A percentile compares a stretch with the other conserved stretches of the same genome.
These are phyloP conservation scores for Neopestalotiopsis clavispora DNA, from an alignment of 2,329 filamentous ascomycete genomes.

Conservation along the genomic window DNA sequence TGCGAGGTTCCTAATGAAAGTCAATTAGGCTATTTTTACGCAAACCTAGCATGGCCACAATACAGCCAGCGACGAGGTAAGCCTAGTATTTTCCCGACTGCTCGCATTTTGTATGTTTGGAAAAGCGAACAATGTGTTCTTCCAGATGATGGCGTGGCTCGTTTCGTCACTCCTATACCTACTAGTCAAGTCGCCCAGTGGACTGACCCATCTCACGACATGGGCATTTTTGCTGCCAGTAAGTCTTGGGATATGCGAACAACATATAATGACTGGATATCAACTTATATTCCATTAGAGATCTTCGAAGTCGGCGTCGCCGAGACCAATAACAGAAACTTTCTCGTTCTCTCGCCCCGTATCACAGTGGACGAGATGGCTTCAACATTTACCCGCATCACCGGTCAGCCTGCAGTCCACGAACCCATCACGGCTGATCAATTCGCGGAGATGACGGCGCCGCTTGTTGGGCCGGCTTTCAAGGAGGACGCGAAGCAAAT, in stretches of 20 bases:
- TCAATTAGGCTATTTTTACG: background rate
- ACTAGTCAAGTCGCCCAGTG: background rate
- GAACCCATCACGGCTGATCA: background rate
- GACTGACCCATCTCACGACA: background rate
- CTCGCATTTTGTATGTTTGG: background rate
- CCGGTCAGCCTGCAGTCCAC: background rate
- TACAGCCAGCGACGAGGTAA: conserved; percentile 1
- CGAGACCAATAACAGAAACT: background rate
- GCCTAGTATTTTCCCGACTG: background rate
- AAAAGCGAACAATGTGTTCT: background rate
- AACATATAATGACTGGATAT: background rate
- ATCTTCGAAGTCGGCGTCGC: background rate
- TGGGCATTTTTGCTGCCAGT: conserved; percentile 2
- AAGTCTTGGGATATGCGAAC: background rate
- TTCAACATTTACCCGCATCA: background rate
- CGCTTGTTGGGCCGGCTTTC: background rate
- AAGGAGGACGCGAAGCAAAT: conserved; percentile 1
- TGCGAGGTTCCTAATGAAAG: background rate
- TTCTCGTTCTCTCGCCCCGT: background rate
- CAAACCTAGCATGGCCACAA: conserved; percentile 4
- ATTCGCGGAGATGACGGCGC: background rate
- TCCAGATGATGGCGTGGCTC: background rate
- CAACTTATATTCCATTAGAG: background rate
- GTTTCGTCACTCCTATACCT: background rate
- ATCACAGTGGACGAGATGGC: background rate